phyloP scores from a whole-genome alignment of 78 protist genomes.

The Chrysochromulina tobinii region DNA sequence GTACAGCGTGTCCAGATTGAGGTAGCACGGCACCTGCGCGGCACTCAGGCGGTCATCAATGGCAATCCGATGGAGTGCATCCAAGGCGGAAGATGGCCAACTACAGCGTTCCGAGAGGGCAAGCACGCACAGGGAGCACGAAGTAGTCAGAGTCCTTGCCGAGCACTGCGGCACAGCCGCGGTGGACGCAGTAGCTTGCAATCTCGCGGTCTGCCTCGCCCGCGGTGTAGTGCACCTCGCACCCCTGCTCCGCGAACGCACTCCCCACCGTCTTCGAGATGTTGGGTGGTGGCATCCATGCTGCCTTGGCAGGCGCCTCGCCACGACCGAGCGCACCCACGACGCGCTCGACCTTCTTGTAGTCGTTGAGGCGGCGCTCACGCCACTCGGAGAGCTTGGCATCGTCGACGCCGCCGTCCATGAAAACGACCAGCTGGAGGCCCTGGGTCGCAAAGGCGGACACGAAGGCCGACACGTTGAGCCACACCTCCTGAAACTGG shows the following conservation, averaged over 20 bases:
- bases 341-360: background rate
- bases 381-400: background rate
- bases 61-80: background rate
- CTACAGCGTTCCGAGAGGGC: background rate
- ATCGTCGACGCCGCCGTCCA: slow-evolving; percentile 26
- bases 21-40: too few species aligned
- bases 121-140: background rate
- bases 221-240: background rate
- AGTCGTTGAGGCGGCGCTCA: background rate
- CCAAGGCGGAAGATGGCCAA: background rate
- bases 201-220: slow-evolving; percentile 8
- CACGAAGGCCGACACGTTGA: background rate
- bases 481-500: background rate
- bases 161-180: background rate
- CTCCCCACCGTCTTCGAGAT: background rate
- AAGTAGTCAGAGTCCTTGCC: slow-evolving; percentile 24
- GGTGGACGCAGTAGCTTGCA: background rate
- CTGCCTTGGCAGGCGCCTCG: background rate
- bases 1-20: too few species aligned
- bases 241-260: background rate
- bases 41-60: too few species aligned
- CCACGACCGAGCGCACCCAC: background rate
- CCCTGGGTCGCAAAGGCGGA: background rate
- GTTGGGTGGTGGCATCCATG: background rate
- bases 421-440: background rate